phyloP scores from a whole-genome alignment of 2,329 filamentous ascomycete genomes.

The Penicillium olsonii region DNA sequence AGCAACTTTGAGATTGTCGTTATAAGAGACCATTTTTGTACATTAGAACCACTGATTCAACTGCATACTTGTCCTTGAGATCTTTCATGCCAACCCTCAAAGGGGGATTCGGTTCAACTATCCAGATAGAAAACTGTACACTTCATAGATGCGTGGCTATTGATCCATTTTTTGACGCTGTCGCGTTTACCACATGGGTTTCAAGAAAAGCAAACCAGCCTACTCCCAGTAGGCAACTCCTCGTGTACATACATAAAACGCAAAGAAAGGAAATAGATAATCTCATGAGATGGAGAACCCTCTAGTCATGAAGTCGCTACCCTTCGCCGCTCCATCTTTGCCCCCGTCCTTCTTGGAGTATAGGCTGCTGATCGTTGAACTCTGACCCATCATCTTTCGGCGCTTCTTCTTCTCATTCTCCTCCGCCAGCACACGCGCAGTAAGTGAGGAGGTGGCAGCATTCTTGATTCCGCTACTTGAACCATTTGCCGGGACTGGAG shows the following conservation, averaged over 20 bases:
- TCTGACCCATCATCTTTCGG: constrained; percentile 67
- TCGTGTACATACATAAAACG: constrained; percentile 39
- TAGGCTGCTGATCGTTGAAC: constrained; percentile 57
- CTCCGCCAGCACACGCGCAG: constrained; percentile 82
- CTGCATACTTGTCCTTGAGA: constrained; percentile 11
- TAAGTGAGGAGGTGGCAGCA: constrained; percentile 78
- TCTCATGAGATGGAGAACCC: constrained; percentile 61
- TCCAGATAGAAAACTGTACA: constrained; percentile 1
- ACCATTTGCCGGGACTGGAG: constrained; percentile 29
- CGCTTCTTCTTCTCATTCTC: constrained; percentile 80
- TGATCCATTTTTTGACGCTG: neutral
- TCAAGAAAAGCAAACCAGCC: constrained; percentile 5
- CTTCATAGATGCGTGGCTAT: constrained; percentile 1
- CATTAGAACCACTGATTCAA: constrained; percentile 22
- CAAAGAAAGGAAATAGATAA: constrained; percentile 50
- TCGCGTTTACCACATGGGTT: neutral
- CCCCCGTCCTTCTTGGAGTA: constrained; percentile 51
- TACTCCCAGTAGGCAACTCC: constrained; percentile 3
- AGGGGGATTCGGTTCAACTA: neutral
- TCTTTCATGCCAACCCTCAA: neutral
- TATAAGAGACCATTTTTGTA: constrained; percentile 25
- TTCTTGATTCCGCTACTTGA: constrained; percentile 75
- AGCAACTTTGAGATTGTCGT: constrained; percentile 5
- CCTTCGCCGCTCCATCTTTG: constrained; percentile 44
- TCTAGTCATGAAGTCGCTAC: constrained; percentile 61